phyloP scores from a whole-genome alignment of 2,329 filamentous ascomycete species.

The Alternaria sp. region DNA sequence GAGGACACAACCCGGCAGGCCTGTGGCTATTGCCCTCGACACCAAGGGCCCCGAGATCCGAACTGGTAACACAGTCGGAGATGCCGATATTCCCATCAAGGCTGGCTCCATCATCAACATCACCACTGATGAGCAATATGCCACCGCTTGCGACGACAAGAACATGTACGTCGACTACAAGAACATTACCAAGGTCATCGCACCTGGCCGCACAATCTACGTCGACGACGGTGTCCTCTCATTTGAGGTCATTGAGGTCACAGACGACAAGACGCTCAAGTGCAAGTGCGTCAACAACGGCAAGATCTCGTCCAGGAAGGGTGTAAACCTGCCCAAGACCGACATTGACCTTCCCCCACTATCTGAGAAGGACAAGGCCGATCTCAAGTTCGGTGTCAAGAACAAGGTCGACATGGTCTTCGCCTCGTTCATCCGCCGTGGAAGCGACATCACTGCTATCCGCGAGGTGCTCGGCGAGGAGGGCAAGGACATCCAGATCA shows the following conservation, averaged over 20 bases:
- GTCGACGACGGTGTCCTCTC: conserved; percentile 98
- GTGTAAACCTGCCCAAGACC: conserved; percentile 98
- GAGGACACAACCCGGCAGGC: conserved; percentile 78
- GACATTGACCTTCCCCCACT: conserved; percentile 97
- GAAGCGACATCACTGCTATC: conserved; percentile 91
- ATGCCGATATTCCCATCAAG: conserved; percentile 81
- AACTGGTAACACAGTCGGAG: conserved; percentile 76
- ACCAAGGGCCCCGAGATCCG: conserved; percentile 89
- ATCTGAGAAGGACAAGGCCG: conserved; percentile 96
- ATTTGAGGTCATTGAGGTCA: conserved; percentile 88
- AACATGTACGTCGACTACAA: conserved; percentile 99
- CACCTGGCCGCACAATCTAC: conserved; percentile 91
- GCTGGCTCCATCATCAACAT: conserved; percentile 90
- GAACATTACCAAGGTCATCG: conserved; percentile 99
- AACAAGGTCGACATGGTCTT: conserved; percentile 99
- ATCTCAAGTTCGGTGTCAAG: conserved; percentile 95
- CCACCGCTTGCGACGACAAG: conserved; percentile 81
- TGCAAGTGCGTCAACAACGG: conserved; percentile 94
- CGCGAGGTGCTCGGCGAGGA: conserved; percentile 89
- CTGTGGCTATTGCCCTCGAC: conserved; percentile 92
- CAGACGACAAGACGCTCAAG: conserved; percentile 88
- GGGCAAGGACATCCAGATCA: conserved; percentile 97
- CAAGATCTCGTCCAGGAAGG: conserved; percentile 98
- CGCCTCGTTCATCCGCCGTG: conserved; percentile 96
- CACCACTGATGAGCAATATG: conserved; percentile 95